phyloP scores from a whole-genome alignment of 2,329 filamentous ascomycete genomes.

The Xylariaceae sp. region DNA sequence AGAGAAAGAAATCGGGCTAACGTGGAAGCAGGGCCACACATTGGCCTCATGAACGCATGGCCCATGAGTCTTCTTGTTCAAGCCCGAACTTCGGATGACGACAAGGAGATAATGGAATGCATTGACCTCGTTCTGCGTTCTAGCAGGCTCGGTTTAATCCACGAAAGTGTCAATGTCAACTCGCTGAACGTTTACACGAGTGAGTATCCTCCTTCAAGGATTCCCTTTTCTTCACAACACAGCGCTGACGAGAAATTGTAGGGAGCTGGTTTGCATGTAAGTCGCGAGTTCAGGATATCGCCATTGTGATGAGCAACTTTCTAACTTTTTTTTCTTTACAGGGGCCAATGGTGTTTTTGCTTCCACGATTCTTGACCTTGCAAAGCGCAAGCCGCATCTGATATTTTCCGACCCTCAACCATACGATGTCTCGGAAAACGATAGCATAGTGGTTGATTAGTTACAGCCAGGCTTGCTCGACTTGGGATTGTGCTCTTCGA shows the following conservation, averaged over 20 bases:
- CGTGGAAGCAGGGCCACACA: conserved; percentile 48
- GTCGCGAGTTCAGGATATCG: conserved; percentile 17
- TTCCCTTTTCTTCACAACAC: not conserved
- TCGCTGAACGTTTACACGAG: conserved; percentile 62
- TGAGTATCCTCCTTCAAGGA: conserved; percentile 33
- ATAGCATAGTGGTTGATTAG: no score
- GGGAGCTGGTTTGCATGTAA: conserved; percentile 84
- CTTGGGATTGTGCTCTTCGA: no score
- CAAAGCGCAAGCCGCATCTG: conserved; percentile 79
- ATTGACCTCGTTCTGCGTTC: conserved; percentile 70
- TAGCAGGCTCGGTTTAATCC: conserved; percentile 72
- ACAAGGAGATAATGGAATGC: conserved; percentile 71
- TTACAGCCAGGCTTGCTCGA: no score
- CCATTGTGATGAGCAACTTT: conserved; percentile 3
- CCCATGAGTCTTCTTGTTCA: conserved; percentile 93
- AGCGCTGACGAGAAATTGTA: conserved; percentile 26
- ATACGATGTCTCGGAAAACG: conserved; percentile 41
- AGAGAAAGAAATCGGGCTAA: conserved; percentile 6
- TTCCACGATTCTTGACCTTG: conserved; percentile 83
- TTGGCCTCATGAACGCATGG: conserved; percentile 89
- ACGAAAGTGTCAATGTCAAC: conserved; percentile 88
- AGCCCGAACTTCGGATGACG: conserved; percentile 79
- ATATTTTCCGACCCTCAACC: conserved; percentile 65
- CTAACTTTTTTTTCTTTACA: conserved; percentile 21
- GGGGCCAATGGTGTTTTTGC: conserved; percentile 96